These are phyloP conservation scores for Sclerotinia spermophila DNA, from an alignment of 2,329 filamentous ascomycete species.

Conservation along the genomic window DNA sequence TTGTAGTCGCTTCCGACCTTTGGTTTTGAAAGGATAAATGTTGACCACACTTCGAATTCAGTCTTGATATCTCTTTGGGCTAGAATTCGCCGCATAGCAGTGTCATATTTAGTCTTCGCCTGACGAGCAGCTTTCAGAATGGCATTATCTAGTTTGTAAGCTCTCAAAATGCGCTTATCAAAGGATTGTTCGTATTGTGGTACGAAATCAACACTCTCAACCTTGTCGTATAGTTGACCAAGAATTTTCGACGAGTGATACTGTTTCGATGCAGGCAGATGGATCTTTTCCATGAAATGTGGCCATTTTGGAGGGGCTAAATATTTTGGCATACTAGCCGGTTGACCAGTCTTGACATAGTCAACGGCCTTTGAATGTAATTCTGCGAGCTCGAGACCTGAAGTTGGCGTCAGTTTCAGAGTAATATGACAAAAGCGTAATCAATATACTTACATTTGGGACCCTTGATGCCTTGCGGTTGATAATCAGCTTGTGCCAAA, in stretches of 20 bases:
- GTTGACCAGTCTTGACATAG: slow-evolving; percentile 84
- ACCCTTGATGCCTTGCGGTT: slow-evolving; percentile 59
- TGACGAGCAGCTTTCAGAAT: slow-evolving; percentile 56
- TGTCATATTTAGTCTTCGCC: slow-evolving; percentile 77
- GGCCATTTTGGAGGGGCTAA: slow-evolving; percentile 67
- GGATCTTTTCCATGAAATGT: slow-evolving; percentile 79
- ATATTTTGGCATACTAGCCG: slow-evolving; percentile 61
- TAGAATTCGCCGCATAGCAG: slow-evolving; percentile 73
- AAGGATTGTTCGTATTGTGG: slow-evolving; percentile 72
- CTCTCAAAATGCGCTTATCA: slow-evolving; percentile 67
- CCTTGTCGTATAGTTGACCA: slow-evolving; percentile 77
- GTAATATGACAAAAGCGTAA: not conserved
- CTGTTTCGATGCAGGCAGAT: slow-evolving; percentile 42
- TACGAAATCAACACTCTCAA: slow-evolving; percentile 62
- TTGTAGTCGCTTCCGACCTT: slow-evolving; percentile 76
- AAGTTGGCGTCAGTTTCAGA: slow-evolving; percentile 16
- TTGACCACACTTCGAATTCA: slow-evolving; percentile 89
- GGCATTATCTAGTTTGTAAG: slow-evolving; percentile 53
- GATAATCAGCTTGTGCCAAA: slow-evolving; percentile 68
- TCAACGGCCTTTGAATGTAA: slow-evolving; percentile 92
- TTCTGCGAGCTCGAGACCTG: slow-evolving; percentile 65
- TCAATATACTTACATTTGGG: slow-evolving; percentile 55
- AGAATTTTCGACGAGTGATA: slow-evolving; percentile 72
- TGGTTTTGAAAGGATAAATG: slow-evolving; percentile 75
- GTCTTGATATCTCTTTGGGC: slow-evolving; percentile 77